phyloP scores from a whole-genome alignment of 768 basidiomycete genomes.

The Mycena maculata region DNA sequence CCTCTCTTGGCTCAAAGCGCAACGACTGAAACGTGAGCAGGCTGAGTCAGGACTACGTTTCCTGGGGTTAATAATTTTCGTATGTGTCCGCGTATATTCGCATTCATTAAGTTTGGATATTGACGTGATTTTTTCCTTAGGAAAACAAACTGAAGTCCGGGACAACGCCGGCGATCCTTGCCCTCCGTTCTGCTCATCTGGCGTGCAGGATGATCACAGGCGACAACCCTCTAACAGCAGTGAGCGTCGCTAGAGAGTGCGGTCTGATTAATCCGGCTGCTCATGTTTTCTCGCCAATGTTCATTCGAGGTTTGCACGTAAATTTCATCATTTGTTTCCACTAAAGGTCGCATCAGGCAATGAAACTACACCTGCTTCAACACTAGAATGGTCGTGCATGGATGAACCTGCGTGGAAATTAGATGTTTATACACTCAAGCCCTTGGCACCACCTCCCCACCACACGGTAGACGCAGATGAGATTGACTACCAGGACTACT shows the following conservation, averaged over 20 bases:
- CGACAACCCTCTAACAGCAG: conserved; percentile 95
- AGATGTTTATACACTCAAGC: conserved; percentile 90
- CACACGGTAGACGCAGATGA: conserved; percentile 79
- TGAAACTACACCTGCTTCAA: conserved; percentile 62
- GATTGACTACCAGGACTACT: conserved; percentile 85
- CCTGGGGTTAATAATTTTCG: conserved; percentile 95
- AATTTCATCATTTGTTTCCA: not conserved
- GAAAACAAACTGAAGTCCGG: conserved; percentile 97
- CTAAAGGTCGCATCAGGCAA: conserved; percentile 57
- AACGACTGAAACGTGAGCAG: conserved; percentile 95
- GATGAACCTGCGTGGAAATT: conserved; percentile 89
- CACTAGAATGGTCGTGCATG: conserved; percentile 90
- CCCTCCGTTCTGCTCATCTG: conserved; percentile 88
- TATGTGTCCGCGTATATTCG: too few relatives aligned
- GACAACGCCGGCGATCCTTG: conserved; percentile 90
- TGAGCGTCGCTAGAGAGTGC: conserved; percentile 97
- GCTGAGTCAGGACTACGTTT: conserved; percentile 92
- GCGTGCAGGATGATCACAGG: conserved; percentile 99
- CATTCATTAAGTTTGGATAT: too few relatives aligned
- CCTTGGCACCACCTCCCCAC: conserved; percentile 75
- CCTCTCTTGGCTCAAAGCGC: conserved; percentile 96
- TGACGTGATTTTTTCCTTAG: too few relatives aligned
- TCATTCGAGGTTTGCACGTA: conserved; percentile 69
- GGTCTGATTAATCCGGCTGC: conserved; percentile 87
- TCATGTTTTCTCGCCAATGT: conserved; percentile 88